Evolutionary conservation across 2,329 filamentous ascomycete genomes (phyloP).

Genomic region (Aspergillus sp.): DNA sequence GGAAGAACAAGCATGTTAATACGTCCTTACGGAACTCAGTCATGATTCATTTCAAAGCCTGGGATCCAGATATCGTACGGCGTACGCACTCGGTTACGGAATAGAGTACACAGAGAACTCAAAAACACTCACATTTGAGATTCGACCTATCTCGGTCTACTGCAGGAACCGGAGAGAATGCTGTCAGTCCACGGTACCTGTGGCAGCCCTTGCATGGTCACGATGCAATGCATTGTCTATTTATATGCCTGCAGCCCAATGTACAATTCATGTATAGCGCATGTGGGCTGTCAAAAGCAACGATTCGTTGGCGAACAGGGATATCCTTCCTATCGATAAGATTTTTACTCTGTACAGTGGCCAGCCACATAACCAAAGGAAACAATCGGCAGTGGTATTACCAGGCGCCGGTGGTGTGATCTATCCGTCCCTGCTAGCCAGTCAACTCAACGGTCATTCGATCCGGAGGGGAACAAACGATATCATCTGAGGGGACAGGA

Average conservation of each 20-base stretch:
- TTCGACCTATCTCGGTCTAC: constrained; percentile 24
- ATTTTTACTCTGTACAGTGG: too few species aligned
- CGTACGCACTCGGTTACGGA: too few species aligned
- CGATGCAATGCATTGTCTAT: background rate
- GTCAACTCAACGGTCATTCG: background rate
- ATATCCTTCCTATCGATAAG: too few species aligned
- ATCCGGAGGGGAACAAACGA: background rate
- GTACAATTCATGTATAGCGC: background rate
- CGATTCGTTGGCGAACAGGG: too few species aligned
- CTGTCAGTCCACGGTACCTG: background rate
- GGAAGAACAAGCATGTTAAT: background rate
- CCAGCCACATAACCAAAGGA: too few species aligned
- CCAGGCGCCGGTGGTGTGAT: background rate
- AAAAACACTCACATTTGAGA: constrained; percentile 6
- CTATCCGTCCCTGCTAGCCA: background rate
- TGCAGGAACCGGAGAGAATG: constrained; percentile 29
- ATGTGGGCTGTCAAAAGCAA: background rate
- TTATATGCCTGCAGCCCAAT: background rate
- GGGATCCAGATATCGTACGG: too few species aligned
- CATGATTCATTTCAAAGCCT: too few species aligned
- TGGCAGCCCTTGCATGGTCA: background rate
- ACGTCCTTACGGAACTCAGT: background rate
- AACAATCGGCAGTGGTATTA: too few species aligned
- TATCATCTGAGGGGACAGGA: background rate
- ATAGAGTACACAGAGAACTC: too few species aligned